These are phyloP conservation scores for Salix dunnii DNA, from an alignment of 345 rosid species.

Conservation along the genomic window DNA sequence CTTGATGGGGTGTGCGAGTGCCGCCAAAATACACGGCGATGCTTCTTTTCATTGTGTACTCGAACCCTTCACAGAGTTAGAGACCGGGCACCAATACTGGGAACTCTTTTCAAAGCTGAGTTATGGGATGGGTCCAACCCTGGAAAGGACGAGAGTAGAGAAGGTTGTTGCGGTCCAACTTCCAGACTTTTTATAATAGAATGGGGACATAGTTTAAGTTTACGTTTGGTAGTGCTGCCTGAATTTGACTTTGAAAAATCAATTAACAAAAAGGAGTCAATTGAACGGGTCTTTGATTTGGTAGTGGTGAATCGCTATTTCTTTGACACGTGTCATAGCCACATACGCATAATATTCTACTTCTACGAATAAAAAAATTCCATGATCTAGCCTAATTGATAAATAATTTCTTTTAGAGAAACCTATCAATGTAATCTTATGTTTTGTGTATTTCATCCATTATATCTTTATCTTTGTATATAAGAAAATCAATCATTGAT, in stretches of 20 bases:
- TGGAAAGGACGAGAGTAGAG: neutral
- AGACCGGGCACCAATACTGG: neutral
- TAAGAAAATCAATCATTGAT: too few relatives aligned
- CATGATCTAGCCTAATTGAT: neutral
- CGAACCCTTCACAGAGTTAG: neutral
- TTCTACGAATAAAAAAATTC: neutral
- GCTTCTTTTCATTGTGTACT: neutral
- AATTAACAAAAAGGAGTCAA: neutral
- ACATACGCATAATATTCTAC: neutral
- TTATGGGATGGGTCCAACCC: neutral
- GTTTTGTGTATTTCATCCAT: too few relatives aligned
- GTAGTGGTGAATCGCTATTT: neutral
- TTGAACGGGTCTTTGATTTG: neutral
- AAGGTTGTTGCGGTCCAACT: neutral
- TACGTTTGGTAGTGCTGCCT: neutral
- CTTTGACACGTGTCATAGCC: neutral
- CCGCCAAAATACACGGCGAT: neutral
- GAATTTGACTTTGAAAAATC: constrained; percentile 20
- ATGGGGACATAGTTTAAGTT: neutral
- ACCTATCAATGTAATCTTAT: too few relatives aligned
- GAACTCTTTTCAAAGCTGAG: neutral
- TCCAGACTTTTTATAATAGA: neutral
- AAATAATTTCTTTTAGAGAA: too few relatives aligned
- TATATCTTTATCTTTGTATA: too few relatives aligned
- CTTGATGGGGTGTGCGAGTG: neutral